phyloP scores from a whole-genome alignment of 2,329 filamentous ascomycete genomes.

The Amylocarpus encephaloides region DNA sequence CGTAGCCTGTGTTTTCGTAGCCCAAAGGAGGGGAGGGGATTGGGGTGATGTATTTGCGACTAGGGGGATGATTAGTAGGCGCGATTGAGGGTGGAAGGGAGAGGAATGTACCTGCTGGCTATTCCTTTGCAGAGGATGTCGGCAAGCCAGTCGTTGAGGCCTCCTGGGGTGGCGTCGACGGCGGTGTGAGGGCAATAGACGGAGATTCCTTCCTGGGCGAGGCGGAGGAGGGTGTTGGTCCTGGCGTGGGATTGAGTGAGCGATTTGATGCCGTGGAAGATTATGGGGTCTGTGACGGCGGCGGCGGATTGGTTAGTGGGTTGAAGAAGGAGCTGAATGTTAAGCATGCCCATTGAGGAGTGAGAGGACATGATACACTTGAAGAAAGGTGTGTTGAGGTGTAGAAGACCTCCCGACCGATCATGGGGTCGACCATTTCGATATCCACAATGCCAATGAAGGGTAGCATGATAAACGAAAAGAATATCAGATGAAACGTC shows the following conservation, averaged over 20 bases:
- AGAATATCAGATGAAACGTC: too few species aligned
- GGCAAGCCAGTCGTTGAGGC: slow-evolving; percentile 91
- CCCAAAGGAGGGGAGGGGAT: slow-evolving; percentile 19
- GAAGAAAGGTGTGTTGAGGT: too few species aligned
- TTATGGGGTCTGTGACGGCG: slow-evolving; percentile 72
- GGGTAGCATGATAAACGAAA: too few species aligned
- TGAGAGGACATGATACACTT: too few species aligned
- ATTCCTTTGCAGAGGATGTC: slow-evolving; percentile 61
- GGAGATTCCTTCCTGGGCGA: slow-evolving; percentile 81
- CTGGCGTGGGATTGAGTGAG: slow-evolving; percentile 80
- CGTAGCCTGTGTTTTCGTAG: slow-evolving; percentile 30
- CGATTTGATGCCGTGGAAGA: slow-evolving; percentile 88
- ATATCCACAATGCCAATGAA: too few species aligned
- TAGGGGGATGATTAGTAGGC: slow-evolving; percentile 3
- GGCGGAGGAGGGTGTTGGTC: slow-evolving; percentile 73
- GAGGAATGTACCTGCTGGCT: slow-evolving; percentile 5
- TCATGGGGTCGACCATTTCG: too few species aligned
- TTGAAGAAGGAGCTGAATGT: neutral
- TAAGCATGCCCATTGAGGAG: neutral
- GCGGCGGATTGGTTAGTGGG: slow-evolving; percentile 4
- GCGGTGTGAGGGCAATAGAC: slow-evolving; percentile 97
- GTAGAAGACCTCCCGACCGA: too few species aligned
- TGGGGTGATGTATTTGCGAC: slow-evolving; percentile 25
- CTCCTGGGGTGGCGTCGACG: slow-evolving; percentile 76
- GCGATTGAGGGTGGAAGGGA: neutral